Evolutionary conservation across 2,329 filamentous ascomycete species (phyloP), one percentile per base, ranked within the genome.

Genomic region (Coniosporium tulheliwenetii): DNA sequence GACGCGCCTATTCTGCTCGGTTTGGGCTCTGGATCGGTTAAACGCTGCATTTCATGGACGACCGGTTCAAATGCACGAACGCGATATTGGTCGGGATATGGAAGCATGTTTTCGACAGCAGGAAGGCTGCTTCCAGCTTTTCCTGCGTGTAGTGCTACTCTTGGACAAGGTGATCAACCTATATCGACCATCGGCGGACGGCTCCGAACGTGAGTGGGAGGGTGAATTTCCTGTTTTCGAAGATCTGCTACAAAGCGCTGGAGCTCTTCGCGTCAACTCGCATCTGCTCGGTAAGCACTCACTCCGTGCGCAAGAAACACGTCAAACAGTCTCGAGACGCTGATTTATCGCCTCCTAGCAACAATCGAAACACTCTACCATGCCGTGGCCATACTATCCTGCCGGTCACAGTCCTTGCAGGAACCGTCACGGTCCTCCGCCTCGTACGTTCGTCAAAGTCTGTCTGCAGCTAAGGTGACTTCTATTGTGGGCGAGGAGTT

Each of bases 321-420:
- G 0, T 38, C 10, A 15, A 32, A 15, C 15, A n/a, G n/a, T n/a
- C n/a, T n/a, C n/a, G n/a, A n/a, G n/a, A n/a, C n/a, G n/a, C n/a
- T n/a, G n/a, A 30, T 19, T 10, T 32, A 30, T 36, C 8, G 3
- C 19, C 19, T 19, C 8, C 10, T 32, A 75, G 73, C 67, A 7
- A 77, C 75, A 0, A 64, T 79, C 5, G 75, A 79, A 47, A 67
- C 72, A 1, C 68, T 80, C 12, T 80, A 80, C 48, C 74, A 79
- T 48, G 73, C 75, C 2, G 70, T 80, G 5, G 70, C 73, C 31
- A 77, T 79, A 8, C 58, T 79, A 2, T 78, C 75, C 0, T 77
- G 72, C 39, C 66, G 75, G n/a, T 46, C 44, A 2, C 48, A 49
- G 31, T 49, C 51, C 2, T 39, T 41, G 10, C 45, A 51, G 10